phyloP scores from a whole-genome alignment of 164 flowering plant species.

The Dillenia suffruticosa region DNA sequence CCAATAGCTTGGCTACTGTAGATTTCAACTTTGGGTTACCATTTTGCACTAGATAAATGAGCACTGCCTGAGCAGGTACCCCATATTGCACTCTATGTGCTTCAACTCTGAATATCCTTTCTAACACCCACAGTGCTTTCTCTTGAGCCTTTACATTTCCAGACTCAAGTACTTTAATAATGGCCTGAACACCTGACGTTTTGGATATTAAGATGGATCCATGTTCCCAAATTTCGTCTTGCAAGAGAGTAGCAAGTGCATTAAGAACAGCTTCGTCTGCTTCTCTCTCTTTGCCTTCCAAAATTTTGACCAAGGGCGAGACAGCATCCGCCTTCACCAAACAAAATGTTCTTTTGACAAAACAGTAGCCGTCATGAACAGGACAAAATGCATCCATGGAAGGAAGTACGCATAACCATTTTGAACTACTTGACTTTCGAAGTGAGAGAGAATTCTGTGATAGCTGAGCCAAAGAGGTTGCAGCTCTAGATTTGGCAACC shows the following conservation, averaged over 20 bases:
- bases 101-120: conserved; percentile 56
- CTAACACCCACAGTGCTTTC: conserved; percentile 74
- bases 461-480: conserved; percentile 66
- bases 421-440: conserved; percentile 35
- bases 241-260: conserved; percentile 65
- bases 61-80: conserved; percentile 55
- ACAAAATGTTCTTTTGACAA: conserved; percentile 60
- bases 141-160: conserved; percentile 61
- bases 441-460: conserved; percentile 59
- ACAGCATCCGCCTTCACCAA: conserved; percentile 72
- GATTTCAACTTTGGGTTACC: conserved; percentile 51
- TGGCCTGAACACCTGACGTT: conserved; percentile 39
- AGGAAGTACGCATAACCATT: conserved; percentile 61
- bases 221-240: conserved; percentile 63
- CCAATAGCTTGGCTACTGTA: conserved; percentile 55
- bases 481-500: conserved; percentile 52
- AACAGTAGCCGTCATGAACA: conserved; percentile 69
- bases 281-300: conserved; percentile 60
- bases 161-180: conserved; percentile 41
- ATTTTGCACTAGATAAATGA: conserved; percentile 74
- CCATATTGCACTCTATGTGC: conserved; percentile 49
- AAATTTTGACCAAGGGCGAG: conserved; percentile 40
- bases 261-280: conserved; percentile 71
- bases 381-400: conserved; percentile 47
- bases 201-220: conserved; percentile 56